Base-by-base conservation (phyloP, 192 early-diverging fungal genomes). In the Coemansia sp. region DNA sequence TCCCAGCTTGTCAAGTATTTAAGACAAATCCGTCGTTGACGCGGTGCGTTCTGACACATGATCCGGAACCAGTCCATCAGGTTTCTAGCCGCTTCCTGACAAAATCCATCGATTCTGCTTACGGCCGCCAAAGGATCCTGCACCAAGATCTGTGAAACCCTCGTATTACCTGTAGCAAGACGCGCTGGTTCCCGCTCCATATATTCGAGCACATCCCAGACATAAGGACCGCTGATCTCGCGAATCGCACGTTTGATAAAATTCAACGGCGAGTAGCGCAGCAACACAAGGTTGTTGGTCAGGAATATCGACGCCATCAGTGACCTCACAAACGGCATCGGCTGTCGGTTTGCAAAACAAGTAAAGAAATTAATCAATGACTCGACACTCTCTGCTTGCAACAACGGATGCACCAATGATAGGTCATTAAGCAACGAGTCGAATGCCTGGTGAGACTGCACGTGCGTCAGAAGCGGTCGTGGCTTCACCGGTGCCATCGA, bases 1-100 rank as follows among this genome's bases (percentile, higher is more conserved):
- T 80, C 77, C 77, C 77, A 80, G 14, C 32, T 48, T n/a, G 42
- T 56, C 48, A 75, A 30, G 51, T 57, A 68, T 60, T 80, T 80
- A 2, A 69, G 33, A 16, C 49, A 68, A 18, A 80, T 64, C 5
- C 77, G 68, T 3, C 73, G 72, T 56, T 68, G 69, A 1, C 77
- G 57, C 0, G 77, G 66, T 49, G 63, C 34, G 48, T 80, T 80
- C 77, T 80, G 77, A 32, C 72, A 75, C 55, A 69, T 54, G 2
- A 66, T 72, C 25, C 68, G 68, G 66, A 75, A 68, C 72, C 72
- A 80, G 51, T 75, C 73, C 5, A 66, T 48, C 48, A 80, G 66
- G 29, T 67, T 54, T 11, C 69, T 14, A 5, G 67, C 63, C 3
- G 67, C 69, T 45, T 80, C 77, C 6, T 17, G 49, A n/a, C 55